Evolutionary conservation across 2,329 filamentous ascomycete genomes (phyloP).

Genomic region (Macroventuria anomochaeta): DNA sequence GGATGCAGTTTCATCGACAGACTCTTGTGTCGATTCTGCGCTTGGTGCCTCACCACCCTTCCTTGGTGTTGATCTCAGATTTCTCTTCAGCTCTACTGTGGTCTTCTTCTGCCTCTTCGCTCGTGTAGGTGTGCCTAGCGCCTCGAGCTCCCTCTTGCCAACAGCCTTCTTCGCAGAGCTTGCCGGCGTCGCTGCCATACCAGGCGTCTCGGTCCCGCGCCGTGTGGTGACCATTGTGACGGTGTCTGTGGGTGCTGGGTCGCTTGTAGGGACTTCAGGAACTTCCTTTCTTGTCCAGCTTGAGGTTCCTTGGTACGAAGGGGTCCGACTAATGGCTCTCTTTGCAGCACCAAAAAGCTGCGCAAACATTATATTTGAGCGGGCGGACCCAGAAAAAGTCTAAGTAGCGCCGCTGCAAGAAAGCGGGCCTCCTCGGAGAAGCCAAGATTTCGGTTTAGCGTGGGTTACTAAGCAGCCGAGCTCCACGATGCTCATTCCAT

Average conservation of each 20-base stretch:
- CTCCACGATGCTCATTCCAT: neutral
- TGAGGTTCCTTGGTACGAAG: constrained; percentile 34
- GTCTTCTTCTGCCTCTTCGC: constrained; percentile 38
- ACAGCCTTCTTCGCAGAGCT: constrained; percentile 33
- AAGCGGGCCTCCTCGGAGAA: constrained; percentile 22
- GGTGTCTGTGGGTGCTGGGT: constrained; percentile 13
- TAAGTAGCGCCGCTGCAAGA: constrained; percentile 16
- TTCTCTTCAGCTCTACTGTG: constrained; percentile 23
- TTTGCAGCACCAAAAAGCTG: constrained; percentile 40
- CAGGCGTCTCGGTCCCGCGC: constrained; percentile 39
- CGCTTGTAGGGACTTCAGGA: constrained; percentile 21
- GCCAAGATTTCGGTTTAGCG: constrained; percentile 4
- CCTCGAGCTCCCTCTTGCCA: constrained; percentile 41
- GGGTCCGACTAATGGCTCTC: constrained; percentile 40
- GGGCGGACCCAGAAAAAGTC: constrained; percentile 14
- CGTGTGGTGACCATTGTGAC: constrained; percentile 46
- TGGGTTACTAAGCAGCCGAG: constrained; percentile 3
- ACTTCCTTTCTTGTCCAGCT: constrained; percentile 24
- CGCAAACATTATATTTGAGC: constrained; percentile 37
- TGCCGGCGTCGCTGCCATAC: constrained; percentile 30
- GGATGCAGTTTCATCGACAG: constrained; percentile 16
- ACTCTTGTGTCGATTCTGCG: constrained; percentile 16
- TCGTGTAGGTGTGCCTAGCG: constrained; percentile 38
- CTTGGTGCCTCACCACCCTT: constrained; percentile 14
- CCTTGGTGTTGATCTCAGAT: constrained; percentile 12